Evolutionary conservation across 192 early-diverging fungal species (phyloP).

Genomic region (Backusella morwellensis): DNA sequence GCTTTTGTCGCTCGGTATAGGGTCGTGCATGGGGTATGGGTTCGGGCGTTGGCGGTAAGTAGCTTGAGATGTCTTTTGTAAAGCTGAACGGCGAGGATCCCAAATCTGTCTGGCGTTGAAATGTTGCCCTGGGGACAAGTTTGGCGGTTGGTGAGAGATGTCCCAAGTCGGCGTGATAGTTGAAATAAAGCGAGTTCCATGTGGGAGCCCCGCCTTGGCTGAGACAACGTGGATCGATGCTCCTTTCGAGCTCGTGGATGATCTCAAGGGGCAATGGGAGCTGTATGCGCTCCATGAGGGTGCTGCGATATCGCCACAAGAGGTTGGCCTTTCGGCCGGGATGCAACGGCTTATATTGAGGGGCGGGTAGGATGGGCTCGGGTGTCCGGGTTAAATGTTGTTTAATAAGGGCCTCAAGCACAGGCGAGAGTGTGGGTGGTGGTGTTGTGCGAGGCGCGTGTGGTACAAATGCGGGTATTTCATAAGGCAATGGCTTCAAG

Average conservation of each 20-base stretch:
- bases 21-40: neutral
- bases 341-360: constrained; percentile 34
- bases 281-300: neutral
- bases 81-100: constrained; percentile 7
- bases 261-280: constrained; percentile 32
- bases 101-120: neutral
- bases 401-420: neutral
- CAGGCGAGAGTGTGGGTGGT: constrained; percentile 22
- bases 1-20: constrained; percentile 3
- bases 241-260: constrained; percentile 26
- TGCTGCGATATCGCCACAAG: constrained; percentile 36
- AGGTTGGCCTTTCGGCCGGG: constrained; percentile 31
- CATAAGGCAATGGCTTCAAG: neutral
- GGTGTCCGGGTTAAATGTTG: neutral
- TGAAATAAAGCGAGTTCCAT: constrained; percentile 21
- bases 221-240: neutral
- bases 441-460: constrained; percentile 36
- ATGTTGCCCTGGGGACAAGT: neutral
- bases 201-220: neutral
- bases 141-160: neutral
- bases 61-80: neutral
- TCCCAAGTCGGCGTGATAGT: neutral
- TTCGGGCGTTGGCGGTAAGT: neutral
- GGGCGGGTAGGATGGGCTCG: constrained; percentile 25
- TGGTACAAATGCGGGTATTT: constrained; percentile 23